Evolutionary conservation across 1,284 basidiomycete species (phyloP).

Genomic region (Stereum hirsutum): DNA sequence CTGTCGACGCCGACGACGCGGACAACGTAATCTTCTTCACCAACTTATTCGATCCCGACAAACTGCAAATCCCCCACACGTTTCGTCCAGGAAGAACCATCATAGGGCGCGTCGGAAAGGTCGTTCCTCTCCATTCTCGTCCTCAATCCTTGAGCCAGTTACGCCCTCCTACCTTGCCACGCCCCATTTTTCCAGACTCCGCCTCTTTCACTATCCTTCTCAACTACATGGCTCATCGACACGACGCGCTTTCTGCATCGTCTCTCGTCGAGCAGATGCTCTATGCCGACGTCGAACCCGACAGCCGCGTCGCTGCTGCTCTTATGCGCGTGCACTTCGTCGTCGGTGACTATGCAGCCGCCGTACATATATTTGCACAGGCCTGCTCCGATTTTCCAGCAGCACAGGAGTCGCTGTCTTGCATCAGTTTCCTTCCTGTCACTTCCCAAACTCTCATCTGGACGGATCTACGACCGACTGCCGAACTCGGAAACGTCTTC

Average conservation of each 20-base stretch:
- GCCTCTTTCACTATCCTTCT: slow-evolving; percentile 60
- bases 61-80: slow-evolving; percentile 13
- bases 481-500: slow-evolving; percentile 49
- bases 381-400: slow-evolving; percentile 27
- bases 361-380: slow-evolving; percentile 37
- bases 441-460: neutral
- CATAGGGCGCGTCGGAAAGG: slow-evolving; percentile 6
- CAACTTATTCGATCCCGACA: slow-evolving; percentile 32
- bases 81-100: slow-evolving; percentile 2
- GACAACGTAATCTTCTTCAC: slow-evolving; percentile 34
- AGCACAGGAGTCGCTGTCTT: slow-evolving; percentile 7
- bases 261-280: slow-evolving; percentile 40
- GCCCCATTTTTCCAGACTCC: slow-evolving; percentile 28
- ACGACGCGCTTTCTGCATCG: slow-evolving; percentile 36
- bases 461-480: slow-evolving; percentile 23
- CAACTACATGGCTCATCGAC: slow-evolving; percentile 39
- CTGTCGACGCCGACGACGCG: slow-evolving; percentile 47
- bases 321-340: slow-evolving; percentile 47
- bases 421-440: neutral
- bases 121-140: neutral
- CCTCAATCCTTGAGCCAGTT: slow-evolving; percentile 4
- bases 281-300: slow-evolving; percentile 30
- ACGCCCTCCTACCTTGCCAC: slow-evolving; percentile 11
- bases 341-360: slow-evolving; percentile 33
- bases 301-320: slow-evolving; percentile 36